Percentiles rank a stretch among this genome's conserved stretches.
These are phyloP conservation scores for Phialophora verrucosa DNA, from an alignment of 2,329 filamentous ascomycete genomes.

Conservation along the genomic window DNA sequence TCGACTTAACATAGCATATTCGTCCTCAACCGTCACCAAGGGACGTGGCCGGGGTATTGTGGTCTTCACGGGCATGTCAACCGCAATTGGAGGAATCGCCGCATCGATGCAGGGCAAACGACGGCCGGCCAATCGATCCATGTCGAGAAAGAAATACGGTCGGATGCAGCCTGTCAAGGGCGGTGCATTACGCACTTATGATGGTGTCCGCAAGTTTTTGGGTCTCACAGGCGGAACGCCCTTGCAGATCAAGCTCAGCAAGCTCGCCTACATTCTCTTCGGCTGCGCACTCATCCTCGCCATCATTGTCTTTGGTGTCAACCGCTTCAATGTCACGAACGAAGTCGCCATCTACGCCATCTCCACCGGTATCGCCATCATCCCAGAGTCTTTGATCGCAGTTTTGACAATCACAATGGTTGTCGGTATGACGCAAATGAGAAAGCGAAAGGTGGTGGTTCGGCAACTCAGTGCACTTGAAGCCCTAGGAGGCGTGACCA, in stretches of 20 bases:
- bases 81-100: constrained; percentile 67
- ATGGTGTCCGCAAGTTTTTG: constrained; percentile 61
- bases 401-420: constrained; percentile 68
- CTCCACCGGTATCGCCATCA: constrained; percentile 65
- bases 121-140: constrained; percentile 48
- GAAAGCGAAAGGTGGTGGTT: constrained; percentile 59
- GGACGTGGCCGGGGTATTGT: constrained; percentile 65
- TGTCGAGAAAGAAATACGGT: constrained; percentile 55
- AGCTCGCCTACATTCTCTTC: constrained; percentile 82
- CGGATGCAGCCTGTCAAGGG: constrained; percentile 57
- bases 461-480: constrained; percentile 61
- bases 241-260: constrained; percentile 81
- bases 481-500: constrained; percentile 63
- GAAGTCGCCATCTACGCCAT: constrained; percentile 67
- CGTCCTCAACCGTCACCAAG: constrained; percentile 65
- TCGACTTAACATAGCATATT: constrained; percentile 66
- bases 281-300: constrained; percentile 68
- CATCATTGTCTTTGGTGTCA: constrained; percentile 67
- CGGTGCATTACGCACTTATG: constrained; percentile 54
- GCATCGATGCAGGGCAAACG: constrained; percentile 61
- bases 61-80: constrained; percentile 65
- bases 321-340: constrained; percentile 60
- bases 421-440: constrained; percentile 61
- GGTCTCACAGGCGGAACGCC: constrained; percentile 75
- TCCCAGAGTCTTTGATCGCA: constrained; percentile 67